Conservation (phyloP, 83 land plant species). For the Thuja plicata region DNA sequence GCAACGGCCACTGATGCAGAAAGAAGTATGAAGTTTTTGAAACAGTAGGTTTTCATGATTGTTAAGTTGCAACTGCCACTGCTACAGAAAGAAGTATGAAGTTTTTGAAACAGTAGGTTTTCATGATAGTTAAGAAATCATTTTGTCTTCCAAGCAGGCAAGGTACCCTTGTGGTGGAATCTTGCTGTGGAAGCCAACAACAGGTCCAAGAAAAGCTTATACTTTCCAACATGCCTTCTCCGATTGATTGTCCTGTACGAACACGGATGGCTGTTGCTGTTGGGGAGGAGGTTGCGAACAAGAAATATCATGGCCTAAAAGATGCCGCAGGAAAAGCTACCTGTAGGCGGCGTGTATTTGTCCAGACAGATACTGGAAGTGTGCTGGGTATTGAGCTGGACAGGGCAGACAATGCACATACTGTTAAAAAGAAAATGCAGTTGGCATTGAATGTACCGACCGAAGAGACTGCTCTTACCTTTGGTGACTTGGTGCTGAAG, state of each 20-base stretch:
- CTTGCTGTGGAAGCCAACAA: neutral
- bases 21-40: neutral
- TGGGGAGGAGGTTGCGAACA: constrained; percentile 31
- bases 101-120: neutral
- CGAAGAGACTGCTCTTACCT: constrained; percentile 33
- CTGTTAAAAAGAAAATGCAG: constrained; percentile 39
- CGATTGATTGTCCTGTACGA: constrained; percentile 52
- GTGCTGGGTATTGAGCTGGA: constrained; percentile 43
- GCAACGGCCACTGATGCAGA: neutral
- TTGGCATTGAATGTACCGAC: constrained; percentile 37
- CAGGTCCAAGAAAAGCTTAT: neutral
- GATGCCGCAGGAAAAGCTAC: constrained; percentile 15
- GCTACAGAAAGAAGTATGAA: neutral
- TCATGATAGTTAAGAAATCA: constrained; percentile 3
- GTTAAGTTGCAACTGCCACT: neutral
- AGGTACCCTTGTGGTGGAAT: constrained; percentile 7
- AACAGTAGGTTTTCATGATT: constrained; percentile 8
- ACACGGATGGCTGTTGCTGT: constrained; percentile 57
- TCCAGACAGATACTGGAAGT: constrained; percentile 38
- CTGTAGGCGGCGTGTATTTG: constrained; percentile 36
- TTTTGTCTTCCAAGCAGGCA: constrained; percentile 3
- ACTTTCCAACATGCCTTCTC: constrained; percentile 42
- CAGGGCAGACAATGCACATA: constrained; percentile 36
- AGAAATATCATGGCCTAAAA: constrained; percentile 21
- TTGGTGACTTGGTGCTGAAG: constrained; percentile 37